Evolutionary conservation across 306 rosid genomes (phyloP).

Genomic region (Glycine soja): DNA sequence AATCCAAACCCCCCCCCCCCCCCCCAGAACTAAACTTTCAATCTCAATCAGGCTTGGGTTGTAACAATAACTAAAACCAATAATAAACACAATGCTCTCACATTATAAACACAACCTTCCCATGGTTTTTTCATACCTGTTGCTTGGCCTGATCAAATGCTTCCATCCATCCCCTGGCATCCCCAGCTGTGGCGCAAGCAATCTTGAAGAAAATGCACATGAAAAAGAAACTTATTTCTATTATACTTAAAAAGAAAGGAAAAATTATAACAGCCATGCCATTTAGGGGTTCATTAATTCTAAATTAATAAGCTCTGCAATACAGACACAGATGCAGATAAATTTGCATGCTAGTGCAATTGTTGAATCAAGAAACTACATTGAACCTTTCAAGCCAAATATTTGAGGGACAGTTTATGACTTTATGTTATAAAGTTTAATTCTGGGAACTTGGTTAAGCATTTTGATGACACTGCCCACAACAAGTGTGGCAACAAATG

Average conservation of each 20-base stretch:
- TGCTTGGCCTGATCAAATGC: conserved; percentile 98
- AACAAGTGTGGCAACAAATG: conserved; percentile 30
- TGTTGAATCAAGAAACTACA: conserved; percentile 33
- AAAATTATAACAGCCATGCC: conserved; percentile 6
- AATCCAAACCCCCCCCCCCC: conserved; percentile 7
- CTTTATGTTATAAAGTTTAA: not conserved
- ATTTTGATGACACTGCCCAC: conserved; percentile 27
- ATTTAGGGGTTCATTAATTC: conserved; percentile 26
- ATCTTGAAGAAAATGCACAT: conserved; percentile 59
- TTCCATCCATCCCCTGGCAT: conserved; percentile 84
- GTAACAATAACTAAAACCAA: conserved; percentile 30
- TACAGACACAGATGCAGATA: conserved; percentile 31
- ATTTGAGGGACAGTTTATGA: no score
- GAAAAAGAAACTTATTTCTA: conserved; percentile 44
- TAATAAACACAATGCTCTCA: conserved; percentile 28
- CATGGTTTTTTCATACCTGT: conserved; percentile 66
- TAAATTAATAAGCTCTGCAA: conserved; percentile 35
- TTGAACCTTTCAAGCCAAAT: conserved; percentile 6
- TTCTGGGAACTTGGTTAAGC: conserved; percentile 26
- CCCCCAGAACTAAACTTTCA: conserved; percentile 32
- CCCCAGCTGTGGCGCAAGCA: conserved; percentile 90
- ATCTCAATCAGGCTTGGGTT: conserved; percentile 37
- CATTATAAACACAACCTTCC: conserved; percentile 30
- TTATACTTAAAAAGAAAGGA: conserved; percentile 30
- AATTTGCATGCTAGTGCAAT: conserved; percentile 20